Base-by-base conservation (phyloP, 2,329 filamentous ascomycete species). In the Colletotrichum incanum region DNA sequence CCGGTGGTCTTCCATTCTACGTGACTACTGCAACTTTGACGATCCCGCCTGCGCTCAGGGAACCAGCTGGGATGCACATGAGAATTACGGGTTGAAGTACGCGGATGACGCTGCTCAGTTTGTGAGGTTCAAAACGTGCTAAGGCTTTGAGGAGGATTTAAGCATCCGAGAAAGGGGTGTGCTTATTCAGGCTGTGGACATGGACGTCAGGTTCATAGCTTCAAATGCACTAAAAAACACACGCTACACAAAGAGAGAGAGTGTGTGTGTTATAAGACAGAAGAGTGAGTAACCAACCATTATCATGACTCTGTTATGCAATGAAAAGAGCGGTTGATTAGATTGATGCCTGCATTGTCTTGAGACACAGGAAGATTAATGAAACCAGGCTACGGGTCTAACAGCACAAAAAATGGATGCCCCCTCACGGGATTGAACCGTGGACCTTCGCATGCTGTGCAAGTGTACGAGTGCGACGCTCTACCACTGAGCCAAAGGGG, bases 21-120 rank as follows among this genome's bases (percentile, higher is more conserved):
- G 77, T 50, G 77, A 78, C 31, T 83, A 81, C 76, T 83, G 82
- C 68, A 75, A 78, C 49, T 67, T 71, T 2, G 78, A 78, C n/a
- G 83, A 84, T 64, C 80, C 83, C 2, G 79, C 82, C 62, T 84
- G 83, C 73, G 82, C 82, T 16, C 76, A 76, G 11, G 81, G 80
- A 5, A 74, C 79, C 37, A 75, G 75, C 9, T 78, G 79, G 7
- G 77, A 77, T 12, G 76, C 76, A 6, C 82, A 83, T 62, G 75
- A 79, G 18, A 81, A 80, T 71, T 83, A 83, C 65, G 66, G 59
- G 11, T 5, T 47, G 26, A 55, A 62, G 28, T 62, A 67, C 59
- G 59, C 59, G 0, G 59, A 63, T 18, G 50, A 63, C n/a, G 60
- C 60, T 5, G 60, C 66, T 8, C 59, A 58, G 52, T 45, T 69